Evolutionary conservation across 495 filamentous ascomycete species (phyloP).

Genomic region (Penicillium atrosanguineum): DNA sequence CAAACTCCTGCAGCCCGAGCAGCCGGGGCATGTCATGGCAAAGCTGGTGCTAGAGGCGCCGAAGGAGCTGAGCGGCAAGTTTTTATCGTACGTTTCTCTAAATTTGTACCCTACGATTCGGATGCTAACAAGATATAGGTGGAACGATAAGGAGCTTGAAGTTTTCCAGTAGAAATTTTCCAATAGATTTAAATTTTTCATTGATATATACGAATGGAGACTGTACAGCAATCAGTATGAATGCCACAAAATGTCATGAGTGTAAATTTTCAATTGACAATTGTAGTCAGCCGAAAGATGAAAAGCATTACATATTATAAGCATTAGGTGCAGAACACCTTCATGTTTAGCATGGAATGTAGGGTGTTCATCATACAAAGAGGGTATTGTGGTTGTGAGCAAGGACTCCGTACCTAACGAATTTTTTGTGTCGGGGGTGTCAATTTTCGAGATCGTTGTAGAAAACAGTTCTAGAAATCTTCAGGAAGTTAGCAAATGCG

Average conservation of each 20-base stretch:
- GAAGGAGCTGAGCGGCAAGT: conserved; percentile 68
- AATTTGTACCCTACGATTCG: conserved; percentile 1
- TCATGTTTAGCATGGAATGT: conserved; percentile 94
- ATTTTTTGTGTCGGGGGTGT: not conserved
- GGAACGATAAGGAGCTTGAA: conserved; percentile 65
- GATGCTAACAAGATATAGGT: conserved; percentile 54
- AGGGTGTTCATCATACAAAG: conserved; percentile 63
- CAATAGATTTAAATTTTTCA: conserved; percentile 22
- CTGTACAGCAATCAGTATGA: conserved; percentile 37
- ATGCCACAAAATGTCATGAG: conserved; percentile 24
- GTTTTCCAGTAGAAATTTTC: conserved; percentile 52
- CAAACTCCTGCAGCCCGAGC: conserved; percentile 72
- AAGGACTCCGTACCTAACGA: conserved; percentile 7
- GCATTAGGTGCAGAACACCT: conserved; percentile 62
- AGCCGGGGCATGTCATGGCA: conserved; percentile 84
- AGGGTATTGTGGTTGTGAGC: not conserved
- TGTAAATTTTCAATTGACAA: conserved; percentile 11
- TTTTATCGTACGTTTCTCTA: conserved; percentile 58
- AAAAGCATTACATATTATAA: conserved; percentile 80
- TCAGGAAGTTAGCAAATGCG: conserved; percentile 29
- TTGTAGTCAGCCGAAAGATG: conserved; percentile 88
- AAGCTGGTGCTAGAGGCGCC: conserved; percentile 63
- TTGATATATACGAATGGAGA: conserved; percentile 11
- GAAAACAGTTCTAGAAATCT: conserved; percentile 14
- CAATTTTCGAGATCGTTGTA: not conserved